Evolutionary conservation across 1,284 basidiomycete species (phyloP), one percentile per base, ranked within the genome.

Genomic region (Pseudozyma pruni): DNA sequence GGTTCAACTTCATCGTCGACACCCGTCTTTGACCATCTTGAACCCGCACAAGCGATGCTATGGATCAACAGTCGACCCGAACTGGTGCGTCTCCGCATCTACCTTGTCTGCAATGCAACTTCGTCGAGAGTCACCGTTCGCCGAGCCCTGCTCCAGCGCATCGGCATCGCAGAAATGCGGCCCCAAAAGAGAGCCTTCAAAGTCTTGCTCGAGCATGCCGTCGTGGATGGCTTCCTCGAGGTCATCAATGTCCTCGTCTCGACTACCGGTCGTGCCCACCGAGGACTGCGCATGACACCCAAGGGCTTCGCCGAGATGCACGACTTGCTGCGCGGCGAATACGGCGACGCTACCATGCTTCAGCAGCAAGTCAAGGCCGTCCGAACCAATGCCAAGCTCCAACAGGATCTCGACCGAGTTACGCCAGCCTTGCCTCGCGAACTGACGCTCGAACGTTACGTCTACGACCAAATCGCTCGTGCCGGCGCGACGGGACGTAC

Each of bases 41-140:
- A 62, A 14, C 38, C 50, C 14, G 64, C 63, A 14, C 56, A 56
- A 37, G 35, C 61, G 19, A 25, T 42, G 13, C 50, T 78, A 11
- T 78, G 75, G 75, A 50, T 74, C 14, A 62, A 54, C 33, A 69
- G 63, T 33, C 74, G 75, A 5, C 63, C 74, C 39, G 75, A 75
- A 8, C 57, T 78, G 4, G 56, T 64, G 6, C 64, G 70, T 16
- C 34, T 68, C 13, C 70, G 70, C 17, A 60, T 72, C 44, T 72
- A 72, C 27, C 48, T 55, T 9, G 22, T 59, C 19, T 67, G 62
- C 41, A 51, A 57, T 29, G 19, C 38, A 8, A 72, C 58, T 14
- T 37, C 58, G 0, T 62, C 63, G 40, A 58, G 62, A 33, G 55
- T 66, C 27, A 62, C 63, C 8, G n/a, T 43, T 8, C 58, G 69